Conservation (phyloP, 2,329 filamentous ascomycete genomes). For the Massarina eburnea region DNA sequence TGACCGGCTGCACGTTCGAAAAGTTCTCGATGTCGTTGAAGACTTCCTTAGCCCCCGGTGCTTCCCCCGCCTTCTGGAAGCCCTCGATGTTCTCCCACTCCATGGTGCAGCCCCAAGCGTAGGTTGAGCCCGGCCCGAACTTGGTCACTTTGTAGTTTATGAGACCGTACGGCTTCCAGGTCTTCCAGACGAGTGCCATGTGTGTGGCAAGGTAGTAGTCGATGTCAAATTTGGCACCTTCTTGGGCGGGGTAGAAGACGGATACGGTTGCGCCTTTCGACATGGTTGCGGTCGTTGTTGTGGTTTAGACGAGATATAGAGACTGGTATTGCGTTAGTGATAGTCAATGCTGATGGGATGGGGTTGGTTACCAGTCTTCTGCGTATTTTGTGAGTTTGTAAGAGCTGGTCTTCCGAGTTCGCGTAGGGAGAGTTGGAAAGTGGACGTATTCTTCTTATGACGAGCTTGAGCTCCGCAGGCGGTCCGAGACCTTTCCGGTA, state of each 20-base stretch:
- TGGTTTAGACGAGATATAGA: no score
- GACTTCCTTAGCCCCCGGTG: constrained; percentile 33
- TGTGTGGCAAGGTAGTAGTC: constrained; percentile 53
- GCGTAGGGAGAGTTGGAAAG: no score
- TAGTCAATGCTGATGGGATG: no score
- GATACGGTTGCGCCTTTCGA: constrained; percentile 14
- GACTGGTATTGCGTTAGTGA: no score
- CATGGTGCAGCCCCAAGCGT: constrained; percentile 17
- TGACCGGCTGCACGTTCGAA: not conserved
- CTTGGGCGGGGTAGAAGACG: constrained; percentile 47
- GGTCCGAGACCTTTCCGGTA: no score
- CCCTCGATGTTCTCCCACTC: constrained; percentile 30
- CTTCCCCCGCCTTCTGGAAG: constrained; percentile 21
- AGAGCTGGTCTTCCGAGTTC: no score
- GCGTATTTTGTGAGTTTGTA: no score
- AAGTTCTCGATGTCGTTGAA: constrained; percentile 33
- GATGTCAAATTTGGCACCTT: constrained; percentile 49
- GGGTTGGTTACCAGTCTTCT: no score
- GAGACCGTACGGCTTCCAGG: constrained; percentile 47
- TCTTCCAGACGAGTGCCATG: constrained; percentile 48
- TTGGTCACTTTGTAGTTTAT: constrained; percentile 26
- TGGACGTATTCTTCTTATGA: no score
- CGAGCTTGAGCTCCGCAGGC: no score
- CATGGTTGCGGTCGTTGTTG: constrained; percentile 8
- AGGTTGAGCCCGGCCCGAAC: constrained; percentile 23